Conservation (phyloP, 23 red algal species). For the Gracilaria caudata region DNA sequence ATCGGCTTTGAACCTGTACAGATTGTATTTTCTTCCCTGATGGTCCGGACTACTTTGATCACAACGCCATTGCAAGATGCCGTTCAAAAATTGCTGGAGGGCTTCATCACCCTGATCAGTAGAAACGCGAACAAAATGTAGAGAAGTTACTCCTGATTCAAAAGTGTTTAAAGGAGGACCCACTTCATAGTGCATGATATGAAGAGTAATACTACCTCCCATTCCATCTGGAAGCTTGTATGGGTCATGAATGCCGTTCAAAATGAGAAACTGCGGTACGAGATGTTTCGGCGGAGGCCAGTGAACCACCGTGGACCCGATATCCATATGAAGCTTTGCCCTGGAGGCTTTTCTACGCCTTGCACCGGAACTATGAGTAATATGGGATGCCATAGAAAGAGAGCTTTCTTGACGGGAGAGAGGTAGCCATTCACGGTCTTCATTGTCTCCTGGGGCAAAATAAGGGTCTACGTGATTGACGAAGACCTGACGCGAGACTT, state of each 20-base stretch:
- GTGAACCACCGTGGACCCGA: constrained; percentile 10
- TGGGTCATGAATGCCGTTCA: neutral
- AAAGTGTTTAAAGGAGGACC: neutral
- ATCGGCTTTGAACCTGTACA: constrained; percentile 20
- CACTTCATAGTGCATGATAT: constrained; percentile 29
- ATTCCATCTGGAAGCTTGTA: constrained; percentile 23
- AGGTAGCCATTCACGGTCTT: neutral
- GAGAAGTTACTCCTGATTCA: neutral
- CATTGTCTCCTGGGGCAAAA: neutral
- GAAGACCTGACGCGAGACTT: neutral
- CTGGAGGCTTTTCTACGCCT: neutral
- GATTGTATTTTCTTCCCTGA: constrained; percentile 11
- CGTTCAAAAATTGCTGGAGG: neutral
- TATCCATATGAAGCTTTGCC: constrained; percentile 8
- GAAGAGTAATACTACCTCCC: neutral
- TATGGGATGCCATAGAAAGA: neutral
- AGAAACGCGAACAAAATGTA: constrained; percentile 6
- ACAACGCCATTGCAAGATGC: constrained; percentile 12
- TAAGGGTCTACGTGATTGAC: constrained; percentile 1
- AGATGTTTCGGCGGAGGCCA: constrained; percentile 42
- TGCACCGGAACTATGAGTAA: neutral
- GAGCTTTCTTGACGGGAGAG: neutral
- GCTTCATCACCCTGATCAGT: constrained; percentile 22
- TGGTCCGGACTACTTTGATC: constrained; percentile 19
- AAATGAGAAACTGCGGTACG: neutral